Base-by-base conservation (phyloP, 106 monocot species). In the Apostasia shenzhenica region DNA sequence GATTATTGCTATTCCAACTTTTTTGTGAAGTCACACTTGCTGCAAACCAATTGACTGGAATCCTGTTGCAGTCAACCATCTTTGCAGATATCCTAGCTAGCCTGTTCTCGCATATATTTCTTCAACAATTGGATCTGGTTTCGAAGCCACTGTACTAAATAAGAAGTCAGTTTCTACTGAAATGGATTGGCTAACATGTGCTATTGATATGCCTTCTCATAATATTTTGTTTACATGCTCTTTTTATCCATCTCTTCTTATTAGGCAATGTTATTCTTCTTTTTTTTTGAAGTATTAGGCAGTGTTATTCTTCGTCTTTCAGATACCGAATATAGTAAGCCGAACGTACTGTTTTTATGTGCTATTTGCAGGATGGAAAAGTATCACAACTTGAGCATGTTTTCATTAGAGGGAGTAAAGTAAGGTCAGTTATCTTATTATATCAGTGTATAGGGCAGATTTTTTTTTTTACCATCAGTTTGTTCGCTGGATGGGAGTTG, bases 361-460 rank as follows among this genome's bases (percentile, higher is more conserved):
- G 3, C 56, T 47, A 10, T 55, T 1, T 41, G 7, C 57, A 83
- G 83, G 80, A 84, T 70, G 84, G 84, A 2, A 80, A 84, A 69
- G 80, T 80, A 38, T 80, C 84, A 49, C 76, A 84, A 58, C 74
- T 84, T 14, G 84, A 84, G 67, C 84, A 84, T 80, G 84, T 84
- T 63, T 84, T 84, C 74, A 80, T 84, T 54, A 44, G 84, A 54
- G 84, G 84, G 50, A 84, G 84, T 61, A 84, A 84, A 84, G 84
- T 84, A 6, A 80, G 84, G 84, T 77, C 73, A 65, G 43, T 14
- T 41, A 2, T 52, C 46, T 4, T 57, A 9, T 10, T 1, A 13
- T 12, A 14, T 45, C 45, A 55, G 54, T 39, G 6, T 14, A 14
- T 57, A n/a, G n/a, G n/a, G n/a, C n/a, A n/a, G n/a, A n/a, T 26